A percentile compares a stretch with the other conserved stretches of the same genome.
Conservation (phyloP, 768 basidiomycete genomes). For the Auriscalpium vulgare region DNA sequence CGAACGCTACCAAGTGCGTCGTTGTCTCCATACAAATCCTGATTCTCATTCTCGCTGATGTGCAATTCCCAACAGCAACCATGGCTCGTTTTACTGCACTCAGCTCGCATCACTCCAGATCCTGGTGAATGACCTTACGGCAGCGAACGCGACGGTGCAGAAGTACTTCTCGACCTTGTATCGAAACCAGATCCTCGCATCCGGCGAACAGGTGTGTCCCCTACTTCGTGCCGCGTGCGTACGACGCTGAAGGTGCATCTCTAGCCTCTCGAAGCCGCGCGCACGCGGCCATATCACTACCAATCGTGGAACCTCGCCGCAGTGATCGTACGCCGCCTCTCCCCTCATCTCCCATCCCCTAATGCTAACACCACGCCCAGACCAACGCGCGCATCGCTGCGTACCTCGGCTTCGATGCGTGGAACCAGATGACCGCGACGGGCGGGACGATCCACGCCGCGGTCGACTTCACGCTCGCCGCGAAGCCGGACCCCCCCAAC, state of each 20-base stretch:
- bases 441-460: slow-evolving; percentile 24
- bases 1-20: slow-evolving; percentile 20
- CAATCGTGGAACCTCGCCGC: slow-evolving; percentile 27
- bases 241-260: neutral
- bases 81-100: slow-evolving; percentile 25
- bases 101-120: slow-evolving; percentile 24
- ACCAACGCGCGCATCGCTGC: slow-evolving; percentile 24
- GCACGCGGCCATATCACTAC: slow-evolving; percentile 27
- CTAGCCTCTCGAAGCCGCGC: slow-evolving; percentile 24
- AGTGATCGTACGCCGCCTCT: slow-evolving; percentile 21
- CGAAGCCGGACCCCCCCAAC: slow-evolving; percentile 16
- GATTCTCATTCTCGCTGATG: neutral
- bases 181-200: slow-evolving; percentile 20
- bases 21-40: neutral
- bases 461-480: slow-evolving; percentile 22
- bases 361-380: neutral
- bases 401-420: no score
- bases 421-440: slow-evolving; percentile 17
- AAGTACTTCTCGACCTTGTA: slow-evolving; percentile 23
- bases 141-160: slow-evolving; percentile 18
- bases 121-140: slow-evolving; percentile 19
- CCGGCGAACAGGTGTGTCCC: slow-evolving; percentile 20
- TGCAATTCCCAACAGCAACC: slow-evolving; percentile 20
- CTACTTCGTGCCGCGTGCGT: neutral
- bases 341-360: neutral